phyloP scores from a whole-genome alignment of 1,139 yeast genomes.

The Zygosaccharomyces pseudobailii region DNA sequence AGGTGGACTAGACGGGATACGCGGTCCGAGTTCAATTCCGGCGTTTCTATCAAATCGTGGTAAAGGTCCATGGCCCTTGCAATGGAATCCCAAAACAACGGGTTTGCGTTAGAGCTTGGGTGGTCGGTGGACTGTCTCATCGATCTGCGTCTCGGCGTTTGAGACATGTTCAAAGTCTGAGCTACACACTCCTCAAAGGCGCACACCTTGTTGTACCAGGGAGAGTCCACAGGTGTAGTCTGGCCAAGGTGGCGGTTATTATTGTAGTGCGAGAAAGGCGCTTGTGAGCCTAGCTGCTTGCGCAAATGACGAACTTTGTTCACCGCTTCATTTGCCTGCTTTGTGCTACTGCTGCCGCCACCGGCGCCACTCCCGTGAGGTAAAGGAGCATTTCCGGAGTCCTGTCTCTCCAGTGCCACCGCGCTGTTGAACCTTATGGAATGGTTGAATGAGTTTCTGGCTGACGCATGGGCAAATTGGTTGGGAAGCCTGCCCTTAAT shows the following conservation, averaged over 20 bases:
- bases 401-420: slow-evolving; percentile 19
- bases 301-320: slow-evolving; percentile 22
- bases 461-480: slow-evolving; percentile 24
- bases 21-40: slow-evolving; percentile 42
- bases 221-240: slow-evolving; percentile 31
- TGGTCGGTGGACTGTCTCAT: slow-evolving; percentile 26
- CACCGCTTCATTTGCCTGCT: slow-evolving; percentile 18
- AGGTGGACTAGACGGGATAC: slow-evolving; percentile 44
- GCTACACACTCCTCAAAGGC: slow-evolving; percentile 47
- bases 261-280: slow-evolving; percentile 8
- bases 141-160: slow-evolving; percentile 31
- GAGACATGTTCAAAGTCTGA: slow-evolving; percentile 37
- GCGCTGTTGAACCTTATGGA: slow-evolving; percentile 24
- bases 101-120: slow-evolving; percentile 27
- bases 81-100: slow-evolving; percentile 44
- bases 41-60: slow-evolving; percentile 40
- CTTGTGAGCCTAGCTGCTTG: slow-evolving; percentile 9
- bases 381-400: slow-evolving; percentile 6
- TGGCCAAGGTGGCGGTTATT: slow-evolving; percentile 15
- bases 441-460: slow-evolving; percentile 22
- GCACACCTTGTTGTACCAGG: slow-evolving; percentile 39
- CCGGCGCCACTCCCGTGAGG: slow-evolving; percentile 13
- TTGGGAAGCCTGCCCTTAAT: slow-evolving; percentile 25
- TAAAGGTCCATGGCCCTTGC: slow-evolving; percentile 45
- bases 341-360: slow-evolving; percentile 9